Conservation (phyloP, 768 basidiomycete genomes). For the Kwoniella bestiolae region DNA sequence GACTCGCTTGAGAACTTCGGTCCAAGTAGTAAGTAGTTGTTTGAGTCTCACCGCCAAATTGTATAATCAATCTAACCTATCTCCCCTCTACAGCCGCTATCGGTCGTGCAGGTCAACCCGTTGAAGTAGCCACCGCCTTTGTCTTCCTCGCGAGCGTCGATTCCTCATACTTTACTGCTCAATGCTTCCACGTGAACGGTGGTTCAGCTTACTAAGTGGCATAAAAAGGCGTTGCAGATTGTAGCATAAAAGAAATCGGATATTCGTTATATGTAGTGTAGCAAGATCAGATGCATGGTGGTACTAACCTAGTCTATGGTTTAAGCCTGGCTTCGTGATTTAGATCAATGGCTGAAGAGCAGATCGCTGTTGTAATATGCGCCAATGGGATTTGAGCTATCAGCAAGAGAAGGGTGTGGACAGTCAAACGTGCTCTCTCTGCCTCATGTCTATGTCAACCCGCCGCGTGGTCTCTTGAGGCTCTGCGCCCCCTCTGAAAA, state of each 20-base stretch:
- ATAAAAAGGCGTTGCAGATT: not conserved
- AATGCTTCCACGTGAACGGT: slow-evolving; percentile 56
- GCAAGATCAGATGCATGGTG: not conserved
- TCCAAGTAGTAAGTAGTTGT: slow-evolving; percentile 37
- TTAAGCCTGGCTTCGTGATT: too few species aligned
- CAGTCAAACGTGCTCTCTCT: too few species aligned
- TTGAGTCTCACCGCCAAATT: not conserved
- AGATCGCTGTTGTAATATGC: too few species aligned
- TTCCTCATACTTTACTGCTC: slow-evolving; percentile 61
- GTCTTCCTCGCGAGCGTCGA: slow-evolving; percentile 63
- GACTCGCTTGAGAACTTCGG: slow-evolving; percentile 55
- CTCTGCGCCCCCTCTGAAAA: too few species aligned
- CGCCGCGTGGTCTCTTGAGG: too few species aligned
- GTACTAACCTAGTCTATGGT: not conserved
- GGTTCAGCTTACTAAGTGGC: slow-evolving; percentile 46
- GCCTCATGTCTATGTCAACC: too few species aligned
- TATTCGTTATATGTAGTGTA: not conserved
- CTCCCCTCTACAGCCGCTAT: slow-evolving; percentile 57
- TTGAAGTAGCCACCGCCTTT: slow-evolving; percentile 63
- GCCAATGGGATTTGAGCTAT: too few species aligned
- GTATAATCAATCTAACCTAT: not conserved
- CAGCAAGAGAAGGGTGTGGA: too few species aligned
- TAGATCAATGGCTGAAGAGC: too few species aligned
- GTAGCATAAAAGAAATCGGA: slow-evolving; percentile 3
- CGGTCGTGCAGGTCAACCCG: slow-evolving; percentile 63